A percentile compares a stretch with the other conserved stretches of the same genome.
Evolutionary conservation across 805 yeast species (phyloP).

Genomic region (Cyberlindnera bimundalis): DNA sequence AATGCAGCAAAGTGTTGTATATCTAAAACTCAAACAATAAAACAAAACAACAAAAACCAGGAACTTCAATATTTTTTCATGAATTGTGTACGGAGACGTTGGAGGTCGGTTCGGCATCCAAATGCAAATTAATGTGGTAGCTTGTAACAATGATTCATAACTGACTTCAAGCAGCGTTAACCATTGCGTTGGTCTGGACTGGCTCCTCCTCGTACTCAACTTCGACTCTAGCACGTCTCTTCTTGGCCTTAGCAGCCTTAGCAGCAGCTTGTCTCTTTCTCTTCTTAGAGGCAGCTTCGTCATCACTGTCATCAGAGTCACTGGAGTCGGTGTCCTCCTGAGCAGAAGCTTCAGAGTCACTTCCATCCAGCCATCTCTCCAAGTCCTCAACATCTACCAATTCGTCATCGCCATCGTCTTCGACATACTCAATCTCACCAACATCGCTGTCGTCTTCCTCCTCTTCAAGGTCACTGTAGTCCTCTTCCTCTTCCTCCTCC

Average conservation of each 20-base stretch:
- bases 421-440: slow-evolving; percentile 85
- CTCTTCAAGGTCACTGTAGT: slow-evolving; percentile 46
- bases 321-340: slow-evolving; percentile 30
- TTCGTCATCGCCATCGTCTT: slow-evolving; percentile 85
- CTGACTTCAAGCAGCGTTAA: slow-evolving; percentile 9
- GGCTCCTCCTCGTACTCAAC: slow-evolving; percentile 82
- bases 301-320: slow-evolving; percentile 34
- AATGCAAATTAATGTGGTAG: neutral
- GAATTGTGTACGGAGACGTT: neutral
- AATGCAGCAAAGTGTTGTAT: neutral
- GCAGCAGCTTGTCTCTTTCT: slow-evolving; percentile 33
- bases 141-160: neutral
- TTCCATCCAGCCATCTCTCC: slow-evolving; percentile 77
- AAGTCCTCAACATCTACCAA: slow-evolving; percentile 93
- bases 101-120: neutral
- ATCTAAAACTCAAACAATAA: neutral
- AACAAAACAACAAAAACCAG: neutral
- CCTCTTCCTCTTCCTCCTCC: slow-evolving; percentile 44
- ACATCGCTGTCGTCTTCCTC: slow-evolving; percentile 53
- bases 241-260: slow-evolving; percentile 39
- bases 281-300: slow-evolving; percentile 33
- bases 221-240: slow-evolving; percentile 70
- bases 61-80: neutral
- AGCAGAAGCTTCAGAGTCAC: slow-evolving; percentile 37
- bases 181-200: slow-evolving; percentile 24